Percentiles rank a stretch among this genome's conserved stretches.
Conservation (phyloP, 805 yeast genomes). For the Yarrowia bubula region DNA sequence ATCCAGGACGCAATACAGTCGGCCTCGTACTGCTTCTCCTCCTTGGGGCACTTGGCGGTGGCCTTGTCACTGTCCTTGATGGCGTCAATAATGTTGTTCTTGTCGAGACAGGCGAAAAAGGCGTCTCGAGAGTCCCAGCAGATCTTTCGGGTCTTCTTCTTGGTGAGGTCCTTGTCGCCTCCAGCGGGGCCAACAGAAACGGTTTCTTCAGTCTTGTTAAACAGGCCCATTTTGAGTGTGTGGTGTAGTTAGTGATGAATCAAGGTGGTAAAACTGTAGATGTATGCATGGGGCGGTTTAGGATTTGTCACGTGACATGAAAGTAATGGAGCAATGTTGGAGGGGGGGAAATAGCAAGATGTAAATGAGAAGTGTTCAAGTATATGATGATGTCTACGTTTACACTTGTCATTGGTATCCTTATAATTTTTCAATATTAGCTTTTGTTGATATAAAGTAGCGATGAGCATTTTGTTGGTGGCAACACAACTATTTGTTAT, state of each 20-base stretch:
- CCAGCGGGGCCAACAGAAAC: constrained; percentile 22
- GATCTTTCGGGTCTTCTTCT: constrained; percentile 63
- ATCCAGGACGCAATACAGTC: constrained; percentile 88
- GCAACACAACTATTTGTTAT: too few relatives aligned
- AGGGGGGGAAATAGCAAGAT: too few relatives aligned
- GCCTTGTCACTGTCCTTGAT: constrained; percentile 47
- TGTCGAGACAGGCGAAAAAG: constrained; percentile 72
- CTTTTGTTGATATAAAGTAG: too few relatives aligned
- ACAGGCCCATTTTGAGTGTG: background rate
- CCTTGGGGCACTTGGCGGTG: constrained; percentile 53
- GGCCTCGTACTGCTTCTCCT: constrained; percentile 59
- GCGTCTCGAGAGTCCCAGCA: constrained; percentile 91
- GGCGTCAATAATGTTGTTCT: constrained; percentile 65
- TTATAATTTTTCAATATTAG: too few relatives aligned
- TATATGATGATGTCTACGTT: too few relatives aligned
- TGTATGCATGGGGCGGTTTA: background rate
- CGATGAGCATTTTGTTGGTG: too few relatives aligned
- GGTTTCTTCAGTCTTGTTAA: constrained; percentile 14
- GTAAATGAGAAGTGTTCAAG: too few relatives aligned
- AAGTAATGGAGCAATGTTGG: background rate
- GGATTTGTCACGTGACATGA: background rate
- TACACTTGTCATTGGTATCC: too few relatives aligned
- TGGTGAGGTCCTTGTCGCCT: constrained; percentile 42
- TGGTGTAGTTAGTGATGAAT: background rate
- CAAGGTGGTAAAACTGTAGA: background rate